These are phyloP conservation scores for Spathaspora girioi DNA, from an alignment of 805 yeast species.

Conservation along the genomic window DNA sequence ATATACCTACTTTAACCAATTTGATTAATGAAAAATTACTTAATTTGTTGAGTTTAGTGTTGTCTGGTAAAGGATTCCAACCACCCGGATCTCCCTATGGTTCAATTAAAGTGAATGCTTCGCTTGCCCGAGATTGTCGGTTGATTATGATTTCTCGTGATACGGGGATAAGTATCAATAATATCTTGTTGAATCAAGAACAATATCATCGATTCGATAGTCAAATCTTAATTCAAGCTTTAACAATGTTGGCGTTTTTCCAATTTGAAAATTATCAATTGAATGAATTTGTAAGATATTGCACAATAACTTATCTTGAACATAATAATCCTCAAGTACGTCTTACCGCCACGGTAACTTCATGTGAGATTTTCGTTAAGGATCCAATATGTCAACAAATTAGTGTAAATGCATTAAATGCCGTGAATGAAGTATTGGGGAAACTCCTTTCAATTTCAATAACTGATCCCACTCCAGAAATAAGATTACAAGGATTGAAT, in stretches of 20 bases:
- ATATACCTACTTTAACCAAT: conserved; percentile 77
- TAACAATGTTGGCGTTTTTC: conserved; percentile 72
- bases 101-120: conserved; percentile 52
- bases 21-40: conserved; percentile 69
- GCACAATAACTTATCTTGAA: conserved; percentile 80
- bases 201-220: conserved; percentile 35
- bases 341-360: conserved; percentile 78
- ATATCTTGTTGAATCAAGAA: conserved; percentile 26
- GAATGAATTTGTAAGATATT: conserved; percentile 82
- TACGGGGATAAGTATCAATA: conserved; percentile 45
- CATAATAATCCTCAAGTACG: conserved; percentile 78
- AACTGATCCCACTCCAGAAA: conserved; percentile 84
- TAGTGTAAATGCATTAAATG: conserved; percentile 72
- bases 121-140: conserved; percentile 75
- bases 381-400: conserved; percentile 85
- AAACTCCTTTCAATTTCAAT: conserved; percentile 78
- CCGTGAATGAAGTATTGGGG: conserved; percentile 82
- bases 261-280: conserved; percentile 72
- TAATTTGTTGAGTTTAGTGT: conserved; percentile 65
- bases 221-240: conserved; percentile 65
- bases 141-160: conserved; percentile 69
- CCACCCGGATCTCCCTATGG: conserved; percentile 86
- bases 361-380: conserved; percentile 68
- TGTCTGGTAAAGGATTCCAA: conserved; percentile 76
- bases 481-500: conserved; percentile 72